phyloP scores from a whole-genome alignment of 805 yeast species.

The Kazachstania viticola region DNA sequence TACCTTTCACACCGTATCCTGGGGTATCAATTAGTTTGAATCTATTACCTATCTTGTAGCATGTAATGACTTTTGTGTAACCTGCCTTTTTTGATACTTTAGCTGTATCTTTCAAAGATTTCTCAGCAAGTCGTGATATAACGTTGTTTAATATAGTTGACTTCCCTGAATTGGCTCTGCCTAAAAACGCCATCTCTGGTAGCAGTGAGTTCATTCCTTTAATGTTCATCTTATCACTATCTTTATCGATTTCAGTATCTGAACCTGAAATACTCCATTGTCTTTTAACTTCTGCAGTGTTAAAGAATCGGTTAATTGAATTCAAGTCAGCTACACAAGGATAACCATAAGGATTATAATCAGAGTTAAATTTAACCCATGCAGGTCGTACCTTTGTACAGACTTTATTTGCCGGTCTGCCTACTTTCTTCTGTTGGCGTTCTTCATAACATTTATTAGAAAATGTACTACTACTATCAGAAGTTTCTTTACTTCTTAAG shows the following conservation, averaged over 20 bases:
- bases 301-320: constrained; percentile 33
- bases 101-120: constrained; percentile 33
- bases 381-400: no score
- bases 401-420: no score
- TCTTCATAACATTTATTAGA: no score
- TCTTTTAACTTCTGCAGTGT: constrained; percentile 32
- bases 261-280: constrained; percentile 53
- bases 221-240: constrained; percentile 6
- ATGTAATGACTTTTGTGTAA: constrained; percentile 50
- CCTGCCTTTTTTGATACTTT: constrained; percentile 46
- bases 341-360: constrained; percentile 8
- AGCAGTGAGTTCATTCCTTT: constrained; percentile 23
- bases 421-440: no score
- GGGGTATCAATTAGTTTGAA: constrained; percentile 75
- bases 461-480: no score
- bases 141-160: constrained; percentile 62
- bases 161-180: constrained; percentile 81
- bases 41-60: constrained; percentile 53
- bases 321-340: constrained; percentile 16
- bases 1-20: constrained; percentile 75
- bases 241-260: constrained; percentile 39
- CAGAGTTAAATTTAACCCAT: constrained; percentile 8
- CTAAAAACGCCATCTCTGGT: constrained; percentile 70
- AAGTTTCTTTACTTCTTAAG: no score
- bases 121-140: constrained; percentile 30